phyloP scores from a whole-genome alignment of 352 stramenopile genomes.

The Elongisporangium anandrum region DNA sequence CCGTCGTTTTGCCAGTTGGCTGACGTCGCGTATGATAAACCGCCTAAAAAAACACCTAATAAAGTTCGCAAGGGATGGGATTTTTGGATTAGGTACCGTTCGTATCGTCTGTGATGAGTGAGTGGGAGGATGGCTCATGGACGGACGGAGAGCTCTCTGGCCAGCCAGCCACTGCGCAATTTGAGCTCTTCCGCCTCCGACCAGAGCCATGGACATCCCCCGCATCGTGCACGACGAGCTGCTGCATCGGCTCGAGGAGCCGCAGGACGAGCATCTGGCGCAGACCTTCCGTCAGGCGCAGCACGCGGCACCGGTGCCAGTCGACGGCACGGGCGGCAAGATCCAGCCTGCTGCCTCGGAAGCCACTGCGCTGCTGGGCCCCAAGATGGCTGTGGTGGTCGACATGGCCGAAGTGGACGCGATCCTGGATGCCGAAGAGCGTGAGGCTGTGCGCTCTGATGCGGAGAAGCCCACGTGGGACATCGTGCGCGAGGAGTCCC shows the following conservation, averaged over 20 bases:
- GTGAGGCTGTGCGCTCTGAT: constrained; percentile 16
- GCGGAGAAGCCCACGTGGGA: constrained; percentile 18
- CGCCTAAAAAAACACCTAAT: background rate
- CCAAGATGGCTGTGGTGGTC: constrained; percentile 5
- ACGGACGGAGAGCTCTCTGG: background rate
- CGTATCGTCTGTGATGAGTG: background rate
- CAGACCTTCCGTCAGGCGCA: constrained; percentile 4
- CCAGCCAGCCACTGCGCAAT: background rate
- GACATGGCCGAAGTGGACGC: constrained; percentile 26
- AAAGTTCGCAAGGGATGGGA: background rate
- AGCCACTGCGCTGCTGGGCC: constrained; percentile 19
- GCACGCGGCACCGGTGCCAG: constrained; percentile 3
- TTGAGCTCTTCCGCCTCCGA: constrained; percentile 2
- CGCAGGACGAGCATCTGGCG: constrained; percentile 26
- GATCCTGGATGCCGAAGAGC: constrained; percentile 34
- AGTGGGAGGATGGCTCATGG: background rate
- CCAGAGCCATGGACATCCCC: constrained; percentile 34
- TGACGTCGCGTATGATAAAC: background rate
- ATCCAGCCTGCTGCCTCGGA: constrained; percentile 4
- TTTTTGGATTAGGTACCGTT: background rate
- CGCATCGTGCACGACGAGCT: constrained; percentile 48
- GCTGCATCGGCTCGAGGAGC: constrained; percentile 40
- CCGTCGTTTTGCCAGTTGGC: too few species aligned
- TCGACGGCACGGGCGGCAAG: constrained; percentile 4
- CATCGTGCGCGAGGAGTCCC: constrained; percentile 32